Evolutionary conservation across 306 rosid species (phyloP).

Genomic region (Medicago ruthenica): DNA sequence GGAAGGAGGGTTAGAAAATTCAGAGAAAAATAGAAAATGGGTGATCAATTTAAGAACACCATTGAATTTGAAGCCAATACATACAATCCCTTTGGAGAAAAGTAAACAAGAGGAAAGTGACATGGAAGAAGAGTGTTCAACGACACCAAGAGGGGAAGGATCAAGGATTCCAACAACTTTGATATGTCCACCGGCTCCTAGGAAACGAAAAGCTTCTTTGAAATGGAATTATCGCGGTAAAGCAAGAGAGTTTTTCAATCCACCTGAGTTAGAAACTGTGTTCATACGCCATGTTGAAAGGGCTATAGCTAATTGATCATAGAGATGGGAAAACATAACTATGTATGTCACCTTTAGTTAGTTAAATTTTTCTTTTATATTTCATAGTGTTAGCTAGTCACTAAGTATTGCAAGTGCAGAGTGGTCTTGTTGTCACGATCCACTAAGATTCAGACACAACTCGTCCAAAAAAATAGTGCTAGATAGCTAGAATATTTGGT

Average conservation of each 20-base stretch:
- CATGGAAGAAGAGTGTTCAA: conserved; percentile 50
- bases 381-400: neutral
- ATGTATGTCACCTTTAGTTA: neutral
- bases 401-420: neutral
- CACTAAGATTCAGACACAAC: neutral
- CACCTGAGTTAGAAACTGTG: conserved; percentile 83
- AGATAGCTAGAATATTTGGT: conserved; percentile 15
- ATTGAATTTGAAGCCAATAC: conserved; percentile 58
- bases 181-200: conserved; percentile 89
- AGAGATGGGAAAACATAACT: neutral
- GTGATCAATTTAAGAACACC: conserved; percentile 62
- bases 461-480: neutral
- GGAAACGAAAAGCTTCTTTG: conserved; percentile 64
- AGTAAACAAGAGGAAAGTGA: conserved; percentile 15
- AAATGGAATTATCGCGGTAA: conserved; percentile 62
- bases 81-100: conserved; percentile 49
- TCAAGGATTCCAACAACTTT: conserved; percentile 58
- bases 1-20: conserved; percentile 49
- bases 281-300: conserved; percentile 70
- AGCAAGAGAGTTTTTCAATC: conserved; percentile 69
- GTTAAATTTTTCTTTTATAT: neutral
- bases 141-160: conserved; percentile 82
- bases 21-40: conserved; percentile 66
- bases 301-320: conserved; percentile 47
- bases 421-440: neutral